Base-by-base conservation (phyloP, 225 moss, liverwort and hornwort species). In the Sphagnum tenellum region DNA sequence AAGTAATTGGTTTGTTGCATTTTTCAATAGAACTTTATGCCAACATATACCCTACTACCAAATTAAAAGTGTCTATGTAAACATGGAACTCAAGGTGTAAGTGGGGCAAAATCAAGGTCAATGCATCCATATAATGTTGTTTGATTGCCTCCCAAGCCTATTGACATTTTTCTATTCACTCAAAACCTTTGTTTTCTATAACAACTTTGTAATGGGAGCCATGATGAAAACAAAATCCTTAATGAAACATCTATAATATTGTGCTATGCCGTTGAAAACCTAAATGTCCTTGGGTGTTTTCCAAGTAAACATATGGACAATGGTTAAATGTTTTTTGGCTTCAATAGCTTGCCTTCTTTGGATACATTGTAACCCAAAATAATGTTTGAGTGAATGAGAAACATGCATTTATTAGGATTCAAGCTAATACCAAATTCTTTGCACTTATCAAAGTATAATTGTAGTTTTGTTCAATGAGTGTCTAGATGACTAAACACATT, bases 401-500 rank as follows among this genome's bases (percentile, higher is more conserved):
- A 71, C 2, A 48, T n/a, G 10, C 48, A 47, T 49, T 64, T 73
- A 1, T 54, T 12, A 2, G 61, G 50, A 12, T 73, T 56, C 1
- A 67, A 54, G 8, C 61, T 63, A 0, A 73, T 49, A 12, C 63
- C 49, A 63, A 6, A 48, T 44, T 53, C 44, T 12, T 12, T 57
- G 8, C 66, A 50, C 44, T 44, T 60, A 9, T 44, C 1, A 12
- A 74, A 55, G 67, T 61, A 73, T 13, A 45, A 5, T 5, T 49
- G 2, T 29, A 74, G 45, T 5, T 72, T 10, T 44, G 9, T 0
- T 7, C 60, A 4, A 5, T 63, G 48, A 1, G 8, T 48, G 7
- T 3, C 12, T 2, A 2, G 9, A 8, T 48, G 12, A 49, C 63
- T 63, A 49, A 9, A 63, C 3, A 60, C 46, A 8, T 0, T 66